Base-by-base conservation (phyloP, 1,284 basidiomycete species). In the Earliella scabrosa region DNA sequence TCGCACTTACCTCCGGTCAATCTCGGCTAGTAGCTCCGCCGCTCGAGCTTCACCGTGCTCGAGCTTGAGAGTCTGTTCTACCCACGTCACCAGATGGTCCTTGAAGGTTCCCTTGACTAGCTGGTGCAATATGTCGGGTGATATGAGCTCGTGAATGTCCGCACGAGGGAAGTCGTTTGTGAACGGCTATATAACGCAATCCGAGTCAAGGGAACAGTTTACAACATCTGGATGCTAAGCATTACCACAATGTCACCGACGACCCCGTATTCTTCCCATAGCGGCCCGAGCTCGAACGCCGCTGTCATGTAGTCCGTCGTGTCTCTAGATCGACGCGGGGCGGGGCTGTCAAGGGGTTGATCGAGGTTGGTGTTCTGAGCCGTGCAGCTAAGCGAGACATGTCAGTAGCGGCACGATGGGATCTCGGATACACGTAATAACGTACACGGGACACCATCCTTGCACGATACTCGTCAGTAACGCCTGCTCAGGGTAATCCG, bases 401-500 rank as follows among this genome's bases (percentile, higher is more conserved):
- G 23, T 9, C 20, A 7, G 6, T 7, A 14, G 6, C 4, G 14
- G 23, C n/a, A 4, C 5, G 20, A 14, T 9, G 6, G 23, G 18
- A n/a, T n/a, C n/a, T n/a, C n/a, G n/a, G n/a, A n/a, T n/a, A n/a
- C n/a, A n/a, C n/a, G 8, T n/a, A n/a, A 40, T 40, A 20, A 61
- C 61, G 45, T 46, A 72, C 68, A 32, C 35, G 2, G 67, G 44
- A 45, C 69, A 72, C 71, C 70, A 72, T 0, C 63, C 62, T 51
- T 68, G 60, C 8, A 70, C 60, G 40, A 67, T 59, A 38, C 65
- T 60, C 2, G 64, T 53, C 1, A 68, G 26, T 0, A 67, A 43
- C 0, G 52, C 60, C 54, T 72, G 70, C 39, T 72, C 68, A 1
- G 66, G 70, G 48, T 72, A 72, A 34, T 72, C 69, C 3, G 66